Evolutionary conservation across 768 basidiomycete genomes (phyloP), one percentile per base, ranked within the genome.

Genomic region (Lactarius psammicola): DNA sequence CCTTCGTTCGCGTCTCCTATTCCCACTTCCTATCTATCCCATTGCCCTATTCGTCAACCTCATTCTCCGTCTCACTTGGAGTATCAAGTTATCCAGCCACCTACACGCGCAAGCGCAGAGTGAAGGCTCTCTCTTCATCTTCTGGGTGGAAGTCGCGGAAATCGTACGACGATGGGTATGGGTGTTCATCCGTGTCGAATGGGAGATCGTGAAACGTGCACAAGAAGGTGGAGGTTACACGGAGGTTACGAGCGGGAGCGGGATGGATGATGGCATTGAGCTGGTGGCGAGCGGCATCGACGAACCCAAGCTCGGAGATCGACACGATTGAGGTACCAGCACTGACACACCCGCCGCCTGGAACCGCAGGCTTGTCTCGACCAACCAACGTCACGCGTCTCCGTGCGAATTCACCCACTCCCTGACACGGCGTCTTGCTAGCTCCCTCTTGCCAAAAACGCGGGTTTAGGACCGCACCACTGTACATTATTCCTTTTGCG

Each of bases 171-270:
- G 97, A 71, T 99, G 97, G 97, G 84, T 98, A 80, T 99, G 97
- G 97, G 94, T 97, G 33, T 98, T 97, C 77, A 76, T 98, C 68
- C 86, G 97, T 42, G 86, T 98, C 49, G 97, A 99, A 77, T 99
- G 96, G 97, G 96, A 98, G 78, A 83, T 88, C 23, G 54, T 68
- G 54, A 62, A 15, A 62, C 58, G 67, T 23, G 58, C 57, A n/a
- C 40, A 62, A 30, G 67, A 68, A 26, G 31, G 51, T 31, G 55
- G 15, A 33, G 59, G 42, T 51, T 33, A 18, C 20, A 13, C 51
- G 1, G 51, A 30, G 9, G 10, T 42, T 13, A 42, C 51, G 23
- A 7, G 34, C 28, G n/a, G n/a, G n/a, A n/a, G n/a, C n/a, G 33
- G 26, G 13, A n/a, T 36, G 53, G 40, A 59, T 18, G 18, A 8